Evolutionary conservation across 768 basidiomycete species (phyloP), one percentile per base, ranked within the genome.

Genomic region (Mycena leptocephala): DNA sequence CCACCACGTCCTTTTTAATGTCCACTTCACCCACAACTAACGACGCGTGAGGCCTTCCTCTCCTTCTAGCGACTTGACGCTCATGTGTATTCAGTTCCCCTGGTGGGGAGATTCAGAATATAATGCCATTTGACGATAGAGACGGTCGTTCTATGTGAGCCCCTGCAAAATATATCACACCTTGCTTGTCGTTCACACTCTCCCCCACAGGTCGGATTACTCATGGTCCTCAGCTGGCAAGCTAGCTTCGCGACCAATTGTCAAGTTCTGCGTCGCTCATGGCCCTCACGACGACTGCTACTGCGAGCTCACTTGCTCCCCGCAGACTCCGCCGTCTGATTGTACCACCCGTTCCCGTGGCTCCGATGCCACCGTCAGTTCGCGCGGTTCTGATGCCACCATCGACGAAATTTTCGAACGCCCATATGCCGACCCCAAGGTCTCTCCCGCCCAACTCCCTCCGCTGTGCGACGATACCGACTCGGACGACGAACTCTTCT

Each of bases 401-500:
- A 32, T 51, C 59, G 59, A 16, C 61, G 74, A 33, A 1, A 16
- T 56, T 2, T 58, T 70, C 53, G 41, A 70, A 9, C 74, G 74
- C 28, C 74, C 74, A 16, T 26, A 28, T 13, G 68, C 68, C 16
- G 55, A 65, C n/a, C 74, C 74, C 3, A n/a, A 65, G 3, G 18
- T 70, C 20, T 65, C 74, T 20, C 53, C 68, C 1, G 28, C 10
- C 0, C 74, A 75, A 24, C 74, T 75, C 0, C 74, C 74, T 5
- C 30, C 68, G 48, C 55, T 75, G 16, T 75, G 74, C 53, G 63
- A 46, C 20, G 55, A 64, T 2, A 39, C 13, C 3, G 74, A 75
- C 63, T 75, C 68, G 1, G 74, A 75, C 30, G 73, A 74, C 48
- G 73, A 65, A n/a, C 63, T 64, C 24, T 70, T 46, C 35, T 10